These are phyloP conservation scores for Calophaca sinica DNA, from an alignment of 306 rosid species.

Conservation along the genomic window DNA sequence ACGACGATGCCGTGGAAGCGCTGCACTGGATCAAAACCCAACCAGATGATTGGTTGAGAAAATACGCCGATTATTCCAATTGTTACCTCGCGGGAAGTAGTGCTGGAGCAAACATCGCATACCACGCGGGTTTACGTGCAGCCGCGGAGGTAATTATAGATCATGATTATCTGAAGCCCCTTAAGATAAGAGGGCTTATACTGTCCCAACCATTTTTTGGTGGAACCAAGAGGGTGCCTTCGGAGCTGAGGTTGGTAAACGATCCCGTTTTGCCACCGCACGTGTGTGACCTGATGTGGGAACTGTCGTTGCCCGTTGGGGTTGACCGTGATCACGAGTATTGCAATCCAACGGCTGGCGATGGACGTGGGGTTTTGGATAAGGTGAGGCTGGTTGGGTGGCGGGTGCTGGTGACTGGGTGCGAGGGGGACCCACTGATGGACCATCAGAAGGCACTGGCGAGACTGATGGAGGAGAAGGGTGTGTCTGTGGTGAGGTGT, in stretches of 20 bases:
- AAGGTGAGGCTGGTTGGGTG: conserved; percentile 41
- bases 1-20: conserved; percentile 63
- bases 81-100: conserved; percentile 64
- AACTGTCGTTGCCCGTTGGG: conserved; percentile 53
- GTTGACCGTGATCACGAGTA: conserved; percentile 58
- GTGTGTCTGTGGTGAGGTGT: conserved; percentile 24
- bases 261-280: conserved; percentile 39
- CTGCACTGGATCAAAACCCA: conserved; percentile 53
- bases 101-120: conserved; percentile 63
- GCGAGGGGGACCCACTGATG: conserved; percentile 58
- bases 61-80: conserved; percentile 50
- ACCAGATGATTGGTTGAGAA: conserved; percentile 51
- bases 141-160: conserved; percentile 13
- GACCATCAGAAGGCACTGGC: conserved; percentile 56
- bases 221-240: conserved; percentile 47
- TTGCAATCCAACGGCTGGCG: conserved; percentile 53
- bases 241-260: conserved; percentile 47
- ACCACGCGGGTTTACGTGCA: conserved; percentile 49
- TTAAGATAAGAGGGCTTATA: conserved; percentile 58
- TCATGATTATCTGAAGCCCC: neutral
- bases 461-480: conserved; percentile 48
- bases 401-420: conserved; percentile 50
- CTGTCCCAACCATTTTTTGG: conserved; percentile 60
- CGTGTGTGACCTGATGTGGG: conserved; percentile 56
- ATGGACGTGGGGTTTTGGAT: conserved; percentile 35